A percentile compares a stretch with the other conserved stretches of the same genome.
Evolutionary conservation across 345 rosid species (phyloP).

Genomic region (Bruguiera gymnorhiza): DNA sequence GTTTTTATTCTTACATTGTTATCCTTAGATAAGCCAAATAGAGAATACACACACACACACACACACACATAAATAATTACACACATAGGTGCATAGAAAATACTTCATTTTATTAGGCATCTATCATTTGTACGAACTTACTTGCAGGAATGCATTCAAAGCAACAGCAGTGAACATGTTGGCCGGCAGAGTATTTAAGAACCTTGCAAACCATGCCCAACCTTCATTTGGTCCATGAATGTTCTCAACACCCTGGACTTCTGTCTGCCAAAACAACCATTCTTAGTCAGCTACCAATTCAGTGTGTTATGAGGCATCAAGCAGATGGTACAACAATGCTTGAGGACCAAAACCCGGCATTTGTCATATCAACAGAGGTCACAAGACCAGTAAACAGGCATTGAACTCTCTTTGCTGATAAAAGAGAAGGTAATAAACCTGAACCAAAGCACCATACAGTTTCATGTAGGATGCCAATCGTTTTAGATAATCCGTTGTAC

Average conservation of each 20-base stretch:
- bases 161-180: slow-evolving; percentile 71
- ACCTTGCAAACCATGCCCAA: slow-evolving; percentile 85
- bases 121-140: slow-evolving; percentile 27
- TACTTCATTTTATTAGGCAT: too few relatives aligned
- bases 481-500: slow-evolving; percentile 37
- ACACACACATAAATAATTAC: too few relatives aligned
- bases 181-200: slow-evolving; percentile 59
- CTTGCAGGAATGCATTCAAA: slow-evolving; percentile 65
- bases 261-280: slow-evolving; percentile 50
- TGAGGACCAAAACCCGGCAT: not conserved
- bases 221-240: slow-evolving; percentile 70
- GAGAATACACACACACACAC: not conserved
- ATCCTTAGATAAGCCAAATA: not conserved
- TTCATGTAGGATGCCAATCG: slow-evolving; percentile 67
- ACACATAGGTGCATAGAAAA: too few relatives aligned
- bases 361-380: not conserved
- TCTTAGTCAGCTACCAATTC: slow-evolving; percentile 11
- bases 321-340: not conserved
- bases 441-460: slow-evolving; percentile 85
- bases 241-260: slow-evolving; percentile 47
- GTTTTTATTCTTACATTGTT: not conserved
- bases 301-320: not conserved
- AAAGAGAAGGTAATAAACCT: slow-evolving; percentile 45
- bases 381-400: not conserved
- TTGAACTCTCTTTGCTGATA: not conserved